Percentiles rank a stretch among this genome's conserved stretches.
These are phyloP conservation scores for Colletotrichum siamense DNA, from an alignment of 2,329 filamentous ascomycete species.

Conservation along the genomic window DNA sequence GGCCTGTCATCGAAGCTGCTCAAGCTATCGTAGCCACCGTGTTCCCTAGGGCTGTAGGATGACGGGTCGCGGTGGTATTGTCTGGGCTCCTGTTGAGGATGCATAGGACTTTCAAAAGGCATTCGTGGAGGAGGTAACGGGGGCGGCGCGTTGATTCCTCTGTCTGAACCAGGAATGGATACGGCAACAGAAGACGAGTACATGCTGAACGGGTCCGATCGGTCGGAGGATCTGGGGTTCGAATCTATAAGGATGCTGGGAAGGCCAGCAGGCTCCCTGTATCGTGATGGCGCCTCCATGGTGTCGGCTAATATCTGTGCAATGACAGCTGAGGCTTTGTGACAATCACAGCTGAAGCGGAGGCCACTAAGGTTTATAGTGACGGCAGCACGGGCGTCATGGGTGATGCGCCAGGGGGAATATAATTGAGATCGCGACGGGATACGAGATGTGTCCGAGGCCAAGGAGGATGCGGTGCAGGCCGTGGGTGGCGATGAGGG, in stretches of 20 bases:
- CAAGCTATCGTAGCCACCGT: constrained; percentile 43
- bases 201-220: constrained; percentile 36
- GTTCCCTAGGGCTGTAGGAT: constrained; percentile 23
- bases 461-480: constrained; percentile 14
- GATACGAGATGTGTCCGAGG: constrained; percentile 14
- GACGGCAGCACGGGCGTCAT: constrained; percentile 18
- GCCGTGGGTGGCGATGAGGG: constrained; percentile 6
- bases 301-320: constrained; percentile 13
- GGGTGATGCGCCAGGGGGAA: constrained; percentile 3
- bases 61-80: constrained; percentile 30
- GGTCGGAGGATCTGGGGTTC: constrained; percentile 29
- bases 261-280: constrained; percentile 34
- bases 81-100: constrained; percentile 32
- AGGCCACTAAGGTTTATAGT: constrained; percentile 18
- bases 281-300: constrained; percentile 43
- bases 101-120: constrained; percentile 29
- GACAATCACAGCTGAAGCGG: constrained; percentile 13
- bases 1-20: constrained; percentile 40
- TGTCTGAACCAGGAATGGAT: constrained; percentile 45
- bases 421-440: background rate
- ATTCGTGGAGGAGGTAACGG: constrained; percentile 51
- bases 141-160: constrained; percentile 41
- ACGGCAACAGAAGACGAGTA: constrained; percentile 38
- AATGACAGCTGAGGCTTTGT: constrained; percentile 3
- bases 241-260: constrained; percentile 41